A percentile compares a stretch with the other conserved stretches of the same genome.
Conservation (phyloP, 2,329 filamentous ascomycete genomes). For the Torrubiella hemipterigena region DNA sequence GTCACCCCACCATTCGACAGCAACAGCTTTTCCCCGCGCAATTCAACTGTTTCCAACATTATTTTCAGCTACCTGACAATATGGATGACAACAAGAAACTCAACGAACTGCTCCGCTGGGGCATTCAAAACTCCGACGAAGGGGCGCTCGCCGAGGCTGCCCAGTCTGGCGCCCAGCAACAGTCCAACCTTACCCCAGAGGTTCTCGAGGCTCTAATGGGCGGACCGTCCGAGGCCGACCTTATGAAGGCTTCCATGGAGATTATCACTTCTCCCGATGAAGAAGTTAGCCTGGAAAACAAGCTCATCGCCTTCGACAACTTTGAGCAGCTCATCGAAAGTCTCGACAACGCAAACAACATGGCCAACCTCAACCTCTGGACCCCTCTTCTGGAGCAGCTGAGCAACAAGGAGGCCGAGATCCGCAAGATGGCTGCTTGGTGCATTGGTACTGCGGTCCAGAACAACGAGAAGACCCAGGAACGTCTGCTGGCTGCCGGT, state of each 20-base stretch:
- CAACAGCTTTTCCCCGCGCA: neutral
- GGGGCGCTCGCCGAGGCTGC: slow-evolving; percentile 18
- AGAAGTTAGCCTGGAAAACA: slow-evolving; percentile 59
- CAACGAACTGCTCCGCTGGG: slow-evolving; percentile 73
- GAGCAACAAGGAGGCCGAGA: slow-evolving; percentile 53
- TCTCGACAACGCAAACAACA: slow-evolving; percentile 94
- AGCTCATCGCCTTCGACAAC: slow-evolving; percentile 82
- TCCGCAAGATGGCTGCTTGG: slow-evolving; percentile 84
- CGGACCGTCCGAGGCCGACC: slow-evolving; percentile 77
- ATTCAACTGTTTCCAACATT: neutral
- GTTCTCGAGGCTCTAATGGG: slow-evolving; percentile 67
- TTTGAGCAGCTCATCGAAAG: slow-evolving; percentile 86
- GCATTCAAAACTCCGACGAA: slow-evolving; percentile 37
- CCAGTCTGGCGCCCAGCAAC: slow-evolving; percentile 18
- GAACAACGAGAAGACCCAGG: slow-evolving; percentile 83
- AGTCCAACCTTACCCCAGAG: slow-evolving; percentile 49
- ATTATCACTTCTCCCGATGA: slow-evolving; percentile 53
- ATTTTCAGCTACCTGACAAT: neutral
- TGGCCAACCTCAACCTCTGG: slow-evolving; percentile 72
- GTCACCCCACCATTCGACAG: too few relatives aligned
- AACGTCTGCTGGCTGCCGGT: slow-evolving; percentile 50
- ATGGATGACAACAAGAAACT: slow-evolving; percentile 47
- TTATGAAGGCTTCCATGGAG: slow-evolving; percentile 78
- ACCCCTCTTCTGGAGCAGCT: slow-evolving; percentile 63
- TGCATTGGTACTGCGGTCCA: slow-evolving; percentile 90